Conservation (phyloP, 345 rosid genomes). For the Eucalyptus curtisii region DNA sequence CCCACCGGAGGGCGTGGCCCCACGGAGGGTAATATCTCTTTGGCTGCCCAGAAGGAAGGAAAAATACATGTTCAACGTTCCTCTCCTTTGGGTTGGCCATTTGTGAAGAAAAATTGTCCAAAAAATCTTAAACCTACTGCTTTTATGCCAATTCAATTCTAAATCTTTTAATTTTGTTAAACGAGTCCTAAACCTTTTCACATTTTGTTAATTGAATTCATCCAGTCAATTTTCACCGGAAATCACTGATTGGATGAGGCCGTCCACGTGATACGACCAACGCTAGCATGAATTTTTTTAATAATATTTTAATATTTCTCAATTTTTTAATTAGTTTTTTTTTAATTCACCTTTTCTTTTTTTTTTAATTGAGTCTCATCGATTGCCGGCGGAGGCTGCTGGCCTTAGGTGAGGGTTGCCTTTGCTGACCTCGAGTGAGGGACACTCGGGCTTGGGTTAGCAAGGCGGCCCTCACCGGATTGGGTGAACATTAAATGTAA, state of each 20-base stretch:
- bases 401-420: neutral
- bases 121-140: neutral
- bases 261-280: accelerated
- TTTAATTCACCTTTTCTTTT: no score
- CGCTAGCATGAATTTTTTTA: accelerated
- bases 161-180: neutral
- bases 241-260: neutral
- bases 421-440: neutral
- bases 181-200: neutral
- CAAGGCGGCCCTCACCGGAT: neutral
- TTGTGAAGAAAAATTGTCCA: neutral
- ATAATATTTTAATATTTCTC: no score
- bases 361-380: neutral
- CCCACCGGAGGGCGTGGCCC: neutral
- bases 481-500: neutral
- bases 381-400: accelerated
- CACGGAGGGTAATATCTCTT: neutral
- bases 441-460: neutral
- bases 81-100: neutral
- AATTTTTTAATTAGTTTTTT: no score
- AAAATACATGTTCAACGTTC: neutral
- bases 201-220: neutral
- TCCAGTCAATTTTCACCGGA: accelerated
- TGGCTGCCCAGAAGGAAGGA: neutral
- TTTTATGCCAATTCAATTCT: accelerated